Base-by-base conservation (phyloP, 306 rosid genomes). In the Cicer chorassanicum region DNA sequence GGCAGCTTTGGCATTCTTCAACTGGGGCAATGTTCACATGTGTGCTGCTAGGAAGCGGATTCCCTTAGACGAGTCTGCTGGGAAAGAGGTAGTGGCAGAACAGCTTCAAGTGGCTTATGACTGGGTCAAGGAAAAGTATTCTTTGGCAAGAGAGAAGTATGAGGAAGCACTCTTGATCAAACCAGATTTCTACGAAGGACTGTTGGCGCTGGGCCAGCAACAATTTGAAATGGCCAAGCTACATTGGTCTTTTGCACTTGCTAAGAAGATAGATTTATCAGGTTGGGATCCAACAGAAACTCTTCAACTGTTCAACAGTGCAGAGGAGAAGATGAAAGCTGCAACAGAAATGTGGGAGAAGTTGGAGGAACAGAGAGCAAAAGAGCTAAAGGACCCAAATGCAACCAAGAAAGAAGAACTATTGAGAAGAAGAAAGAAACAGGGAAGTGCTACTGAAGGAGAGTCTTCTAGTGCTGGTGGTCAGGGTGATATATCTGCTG, bases 331-430 rank as follows among this genome's bases (percentile, higher is more conserved):
- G 86, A 94, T 94, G 97, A 91, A 88, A 72, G 89, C 87, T 50
- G 98, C 98, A 5, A 94, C 97, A 7, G 93, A 89, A 59, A 94
- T 94, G 97, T 94, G 98, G 98, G 98, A 91, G 84, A 91, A 91
- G 80, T 74, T 94, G 66, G 97, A 94, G 86, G 97, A 88, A 84
- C 97, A 88, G 84, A 87, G 96, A 68, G 91, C 89, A 39, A 91
- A 76, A 29, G 98, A 91, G 78, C 84, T 82, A 14, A 89, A 93
- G 86, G 97, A 91, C 82, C 97, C 97, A 71, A 88, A 74, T 84
- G 79, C 90, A 66, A 79, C 87, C 81, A 93, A 88, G 89, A 93
- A 86, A 82, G 98, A 93, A 41, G 98, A 93, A 44, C 29, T 87
- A 55, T 53, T 72, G 81, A 88, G 91, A 86, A 85, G 91, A 88